These are phyloP conservation scores for Paecilomyces sp. DNA, from an alignment of 2,329 filamentous ascomycete species.

Conservation along the genomic window DNA sequence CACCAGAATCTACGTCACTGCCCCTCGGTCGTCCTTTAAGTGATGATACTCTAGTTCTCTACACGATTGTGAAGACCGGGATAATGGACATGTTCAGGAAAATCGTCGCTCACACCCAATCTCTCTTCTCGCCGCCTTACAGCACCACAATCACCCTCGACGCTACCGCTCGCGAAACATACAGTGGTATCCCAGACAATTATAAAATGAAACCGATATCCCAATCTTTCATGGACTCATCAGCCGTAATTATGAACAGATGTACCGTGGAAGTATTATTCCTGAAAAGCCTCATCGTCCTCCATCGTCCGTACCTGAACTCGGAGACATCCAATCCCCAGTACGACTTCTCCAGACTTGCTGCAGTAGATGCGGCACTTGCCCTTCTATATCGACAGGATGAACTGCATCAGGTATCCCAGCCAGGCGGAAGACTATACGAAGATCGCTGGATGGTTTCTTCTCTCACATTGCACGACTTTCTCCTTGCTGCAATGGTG, in stretches of 20 bases:
- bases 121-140: slow-evolving; percentile 8
- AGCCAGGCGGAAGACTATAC: slow-evolving; percentile 45
- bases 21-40: slow-evolving; percentile 43
- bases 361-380: slow-evolving; percentile 40
- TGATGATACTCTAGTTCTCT: slow-evolving; percentile 42
- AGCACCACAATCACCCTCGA: slow-evolving; percentile 16
- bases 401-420: slow-evolving; percentile 41
- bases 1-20: slow-evolving; percentile 38
- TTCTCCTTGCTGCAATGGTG: slow-evolving; percentile 52
- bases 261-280: slow-evolving; percentile 45
- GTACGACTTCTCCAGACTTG: slow-evolving; percentile 32
- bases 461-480: slow-evolving; percentile 52
- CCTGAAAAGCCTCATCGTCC: slow-evolving; percentile 41
- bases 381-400: slow-evolving; percentile 42
- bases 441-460: slow-evolving; percentile 52
- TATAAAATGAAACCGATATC: slow-evolving; percentile 17
- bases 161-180: slow-evolving; percentile 12
- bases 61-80: slow-evolving; percentile 24
- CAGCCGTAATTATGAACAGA: slow-evolving; percentile 43
- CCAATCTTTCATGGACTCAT: slow-evolving; percentile 37
- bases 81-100: slow-evolving; percentile 22
- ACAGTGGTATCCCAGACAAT: slow-evolving; percentile 11
- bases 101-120: slow-evolving; percentile 16
- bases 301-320: slow-evolving; percentile 46
- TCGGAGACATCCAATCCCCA: slow-evolving; percentile 20